phyloP scores from a whole-genome alignment of 768 basidiomycete species.

The Leccinum arenicola region DNA sequence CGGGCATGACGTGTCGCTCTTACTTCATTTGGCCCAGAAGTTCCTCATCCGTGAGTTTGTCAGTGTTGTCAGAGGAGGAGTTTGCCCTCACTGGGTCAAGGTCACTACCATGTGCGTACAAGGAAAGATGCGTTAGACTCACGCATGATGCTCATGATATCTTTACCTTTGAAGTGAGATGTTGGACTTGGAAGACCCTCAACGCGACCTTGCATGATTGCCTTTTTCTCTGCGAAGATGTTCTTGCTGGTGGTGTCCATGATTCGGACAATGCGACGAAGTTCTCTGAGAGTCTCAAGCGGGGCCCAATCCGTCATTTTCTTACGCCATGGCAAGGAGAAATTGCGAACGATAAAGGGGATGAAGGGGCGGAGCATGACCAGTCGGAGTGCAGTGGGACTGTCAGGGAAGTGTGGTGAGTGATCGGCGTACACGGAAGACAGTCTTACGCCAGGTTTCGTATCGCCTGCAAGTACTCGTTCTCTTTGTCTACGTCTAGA shows the following conservation, averaged over 20 bases:
- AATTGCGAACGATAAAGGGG: conserved; percentile 29
- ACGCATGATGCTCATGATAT: conserved; percentile 43
- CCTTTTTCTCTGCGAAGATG: conserved; percentile 32
- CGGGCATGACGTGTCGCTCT: conserved; percentile 3
- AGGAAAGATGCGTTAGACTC: conserved; percentile 5
- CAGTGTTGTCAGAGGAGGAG: conserved; percentile 24
- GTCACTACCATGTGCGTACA: background rate
- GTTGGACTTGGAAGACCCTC: conserved; percentile 6
- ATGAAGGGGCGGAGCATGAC: conserved; percentile 33
- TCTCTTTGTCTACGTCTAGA: conserved; percentile 23
- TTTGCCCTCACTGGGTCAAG: conserved; percentile 34
- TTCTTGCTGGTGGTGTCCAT: conserved; percentile 30
- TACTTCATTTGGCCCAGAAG: conserved; percentile 40
- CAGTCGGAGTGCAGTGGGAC: conserved; percentile 25
- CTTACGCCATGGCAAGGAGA: conserved; percentile 31
- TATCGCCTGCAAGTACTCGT: conserved; percentile 30
- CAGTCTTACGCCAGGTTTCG: conserved; percentile 29
- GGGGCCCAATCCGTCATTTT: conserved; percentile 35
- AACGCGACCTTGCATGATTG: conserved; percentile 12
- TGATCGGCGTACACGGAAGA: background rate
- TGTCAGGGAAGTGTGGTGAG: conserved; percentile 6
- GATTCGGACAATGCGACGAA: conserved; percentile 26
- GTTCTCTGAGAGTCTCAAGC: conserved; percentile 23
- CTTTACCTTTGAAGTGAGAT: conserved; percentile 24
- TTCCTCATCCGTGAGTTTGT: conserved; percentile 34